Conservation (phyloP, 805 yeast species). For the Candida koratica region DNA sequence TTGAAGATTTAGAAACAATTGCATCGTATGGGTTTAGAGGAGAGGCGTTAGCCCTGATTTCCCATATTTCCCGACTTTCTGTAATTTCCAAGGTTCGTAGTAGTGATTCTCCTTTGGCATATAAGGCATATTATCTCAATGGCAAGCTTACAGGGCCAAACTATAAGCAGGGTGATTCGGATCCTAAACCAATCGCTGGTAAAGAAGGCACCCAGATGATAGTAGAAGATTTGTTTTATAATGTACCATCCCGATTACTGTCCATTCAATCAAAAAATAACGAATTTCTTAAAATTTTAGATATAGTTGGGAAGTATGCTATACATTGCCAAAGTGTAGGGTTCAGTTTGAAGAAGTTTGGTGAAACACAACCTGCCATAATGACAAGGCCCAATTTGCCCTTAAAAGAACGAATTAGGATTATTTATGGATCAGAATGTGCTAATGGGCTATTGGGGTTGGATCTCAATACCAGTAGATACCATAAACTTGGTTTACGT, state of each 20-base stretch:
- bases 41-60: slow-evolving; percentile 91
- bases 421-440: slow-evolving; percentile 65
- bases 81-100: slow-evolving; percentile 66
- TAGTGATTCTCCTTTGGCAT: slow-evolving; percentile 57
- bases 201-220: slow-evolving; percentile 77
- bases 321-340: slow-evolving; percentile 68
- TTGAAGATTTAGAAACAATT: slow-evolving; percentile 70
- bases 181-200: slow-evolving; percentile 79
- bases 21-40: slow-evolving; percentile 93
- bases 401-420: slow-evolving; percentile 65
- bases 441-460: slow-evolving; percentile 62
- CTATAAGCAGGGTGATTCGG: slow-evolving; percentile 34
- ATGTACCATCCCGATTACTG: slow-evolving; percentile 72
- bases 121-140: slow-evolving; percentile 61
- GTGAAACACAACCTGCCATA: slow-evolving; percentile 69
- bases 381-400: slow-evolving; percentile 49
- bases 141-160: slow-evolving; percentile 54
- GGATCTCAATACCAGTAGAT: slow-evolving; percentile 21
- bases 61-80: slow-evolving; percentile 79
- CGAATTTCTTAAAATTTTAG: slow-evolving; percentile 73
- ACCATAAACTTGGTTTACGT: slow-evolving; percentile 45
- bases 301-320: slow-evolving; percentile 79
- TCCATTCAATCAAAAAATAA: slow-evolving; percentile 65
- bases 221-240: slow-evolving; percentile 88
- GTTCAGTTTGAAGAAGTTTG: slow-evolving; percentile 73